Conservation (phyloP, 1,284 basidiomycete species). For the Rhodotorula sp. region DNA sequence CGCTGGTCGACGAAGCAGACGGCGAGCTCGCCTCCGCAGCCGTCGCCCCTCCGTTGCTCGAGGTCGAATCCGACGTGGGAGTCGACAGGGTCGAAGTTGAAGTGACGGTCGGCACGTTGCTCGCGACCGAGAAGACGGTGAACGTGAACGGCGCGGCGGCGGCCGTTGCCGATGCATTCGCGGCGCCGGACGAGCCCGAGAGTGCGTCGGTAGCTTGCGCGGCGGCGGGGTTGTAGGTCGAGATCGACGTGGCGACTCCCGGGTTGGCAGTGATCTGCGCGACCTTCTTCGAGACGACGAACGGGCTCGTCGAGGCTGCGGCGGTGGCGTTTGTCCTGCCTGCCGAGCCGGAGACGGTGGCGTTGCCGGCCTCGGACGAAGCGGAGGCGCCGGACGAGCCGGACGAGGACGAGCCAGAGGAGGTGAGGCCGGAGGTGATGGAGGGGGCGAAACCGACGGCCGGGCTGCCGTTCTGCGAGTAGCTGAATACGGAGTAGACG, state of each 20-base stretch:
- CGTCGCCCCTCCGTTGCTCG: neutral
- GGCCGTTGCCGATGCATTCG: neutral
- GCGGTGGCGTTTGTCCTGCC: neutral
- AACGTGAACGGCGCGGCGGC: slow-evolving; percentile 31
- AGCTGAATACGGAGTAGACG: slow-evolving; percentile 37
- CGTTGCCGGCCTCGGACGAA: slow-evolving; percentile 1
- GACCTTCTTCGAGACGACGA: slow-evolving; percentile 14
- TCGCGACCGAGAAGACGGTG: slow-evolving; percentile 23
- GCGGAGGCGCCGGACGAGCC: neutral
- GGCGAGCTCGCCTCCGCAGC: neutral
- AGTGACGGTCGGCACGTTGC: too few relatives aligned
- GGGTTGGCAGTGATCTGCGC: slow-evolving; percentile 18
- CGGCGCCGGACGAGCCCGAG: slow-evolving; percentile 4
- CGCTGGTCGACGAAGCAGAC: neutral
- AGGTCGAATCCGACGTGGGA: neutral
- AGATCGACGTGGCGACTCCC: slow-evolving; percentile 3
- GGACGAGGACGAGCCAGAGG: neutral
- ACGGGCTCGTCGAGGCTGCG: neutral
- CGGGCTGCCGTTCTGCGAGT: slow-evolving; percentile 37
- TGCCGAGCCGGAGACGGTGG: slow-evolving; percentile 8
- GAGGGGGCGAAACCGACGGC: slow-evolving; percentile 39
- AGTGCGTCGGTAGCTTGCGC: neutral
- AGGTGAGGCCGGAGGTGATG: slow-evolving; percentile 19
- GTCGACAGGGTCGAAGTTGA: slow-evolving; percentile 6
- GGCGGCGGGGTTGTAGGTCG: slow-evolving; percentile 2